These are phyloP conservation scores for Schwanniomyces sp. DNA, from an alignment of 805 yeast species.

Conservation along the genomic window DNA sequence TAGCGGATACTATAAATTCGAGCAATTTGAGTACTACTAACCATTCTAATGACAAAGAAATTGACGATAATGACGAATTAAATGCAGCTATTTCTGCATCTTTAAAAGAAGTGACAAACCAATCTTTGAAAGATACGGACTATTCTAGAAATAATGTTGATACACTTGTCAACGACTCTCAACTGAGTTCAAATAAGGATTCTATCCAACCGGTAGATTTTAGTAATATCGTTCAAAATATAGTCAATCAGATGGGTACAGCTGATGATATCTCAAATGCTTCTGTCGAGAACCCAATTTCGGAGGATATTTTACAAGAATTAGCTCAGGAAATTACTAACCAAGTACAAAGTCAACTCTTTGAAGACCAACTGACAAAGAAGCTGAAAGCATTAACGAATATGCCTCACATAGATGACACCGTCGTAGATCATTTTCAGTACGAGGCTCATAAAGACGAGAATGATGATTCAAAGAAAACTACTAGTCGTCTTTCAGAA, in stretches of 20 bases:
- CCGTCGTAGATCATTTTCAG: slow-evolving; percentile 35
- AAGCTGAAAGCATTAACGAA: slow-evolving; percentile 9
- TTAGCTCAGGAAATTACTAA: slow-evolving; percentile 29
- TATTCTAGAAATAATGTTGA: neutral
- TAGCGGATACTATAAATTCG: neutral
- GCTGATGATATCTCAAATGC: slow-evolving; percentile 6
- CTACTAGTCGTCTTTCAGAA: neutral
- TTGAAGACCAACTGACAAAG: slow-evolving; percentile 12
- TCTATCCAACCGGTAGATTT: slow-evolving; percentile 9
- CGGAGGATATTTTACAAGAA: slow-evolving; percentile 25
- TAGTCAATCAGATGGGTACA: slow-evolving; percentile 20
- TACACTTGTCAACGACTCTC: neutral
- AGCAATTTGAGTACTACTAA: too few species aligned
- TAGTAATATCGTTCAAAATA: slow-evolving; percentile 25
- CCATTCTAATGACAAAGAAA: neutral
- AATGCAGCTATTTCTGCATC: slow-evolving; percentile 15
- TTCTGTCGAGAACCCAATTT: slow-evolving; percentile 7
- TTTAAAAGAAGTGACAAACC: slow-evolving; percentile 12
- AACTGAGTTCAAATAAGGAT: neutral
- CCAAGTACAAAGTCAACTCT: slow-evolving; percentile 27
- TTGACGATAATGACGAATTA: slow-evolving; percentile 2
- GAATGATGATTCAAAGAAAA: neutral
- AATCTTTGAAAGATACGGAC: neutral
- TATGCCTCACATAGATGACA: slow-evolving; percentile 36
- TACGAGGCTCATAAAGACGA: slow-evolving; percentile 29